Percentiles rank a stretch among this genome's conserved stretches.
phyloP scores from a whole-genome alignment of 495 filamentous ascomycete genomes.

The Trichoderma gamsii region DNA sequence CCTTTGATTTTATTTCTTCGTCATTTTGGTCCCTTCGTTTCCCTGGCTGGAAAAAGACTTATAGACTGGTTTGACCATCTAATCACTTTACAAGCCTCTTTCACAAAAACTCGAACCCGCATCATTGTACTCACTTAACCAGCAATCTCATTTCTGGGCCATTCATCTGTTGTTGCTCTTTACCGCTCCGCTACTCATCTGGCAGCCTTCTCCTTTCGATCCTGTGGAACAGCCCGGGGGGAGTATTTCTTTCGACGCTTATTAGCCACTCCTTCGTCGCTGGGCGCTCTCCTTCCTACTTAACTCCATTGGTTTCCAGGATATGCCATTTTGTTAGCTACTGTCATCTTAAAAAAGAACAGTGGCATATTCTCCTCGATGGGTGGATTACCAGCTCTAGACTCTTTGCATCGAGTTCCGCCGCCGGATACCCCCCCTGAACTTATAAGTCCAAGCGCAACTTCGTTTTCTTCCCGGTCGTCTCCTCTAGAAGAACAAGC shows the following conservation, averaged over 20 bases:
- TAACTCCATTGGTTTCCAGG: neutral
- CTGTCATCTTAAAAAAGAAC: neutral
- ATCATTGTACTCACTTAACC: neutral
- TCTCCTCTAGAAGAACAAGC: slow-evolving; percentile 18
- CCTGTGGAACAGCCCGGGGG: neutral
- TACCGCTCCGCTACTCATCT: neutral
- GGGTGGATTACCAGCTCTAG: slow-evolving; percentile 22
- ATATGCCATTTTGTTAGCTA: neutral
- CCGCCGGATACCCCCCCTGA: slow-evolving; percentile 41
- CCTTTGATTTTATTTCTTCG: neutral
- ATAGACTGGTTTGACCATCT: neutral
- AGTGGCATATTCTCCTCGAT: slow-evolving; percentile 3
- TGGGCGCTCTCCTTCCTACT: neutral
- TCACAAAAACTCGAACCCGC: neutral
- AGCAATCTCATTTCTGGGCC: neutral
- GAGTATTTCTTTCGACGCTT: neutral
- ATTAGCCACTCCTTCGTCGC: neutral
- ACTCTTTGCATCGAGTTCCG: slow-evolving; percentile 38
- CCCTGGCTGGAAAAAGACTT: neutral
- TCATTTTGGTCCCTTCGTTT: neutral
- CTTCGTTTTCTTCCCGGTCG: slow-evolving; percentile 32
- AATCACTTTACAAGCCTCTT: slow-evolving; percentile 2
- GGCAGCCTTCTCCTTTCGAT: neutral
- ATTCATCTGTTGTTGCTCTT: neutral
- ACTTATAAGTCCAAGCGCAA: slow-evolving; percentile 37